phyloP scores from a whole-genome alignment of 1,139 yeast species.

The Ogataea hybrid region DNA sequence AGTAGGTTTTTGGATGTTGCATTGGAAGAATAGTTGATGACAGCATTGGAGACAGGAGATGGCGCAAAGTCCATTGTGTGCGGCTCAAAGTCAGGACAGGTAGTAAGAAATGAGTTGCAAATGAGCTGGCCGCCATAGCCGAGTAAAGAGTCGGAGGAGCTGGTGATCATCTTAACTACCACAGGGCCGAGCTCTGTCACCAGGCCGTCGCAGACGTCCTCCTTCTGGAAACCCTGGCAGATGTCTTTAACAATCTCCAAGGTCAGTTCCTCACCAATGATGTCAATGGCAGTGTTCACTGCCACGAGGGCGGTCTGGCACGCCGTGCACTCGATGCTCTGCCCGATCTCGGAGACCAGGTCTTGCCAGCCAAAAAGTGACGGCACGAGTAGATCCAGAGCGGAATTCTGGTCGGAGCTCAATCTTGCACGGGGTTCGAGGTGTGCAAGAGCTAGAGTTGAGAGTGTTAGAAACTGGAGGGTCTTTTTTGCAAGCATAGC shows the following conservation, averaged over 20 bases:
- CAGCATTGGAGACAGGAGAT: neutral
- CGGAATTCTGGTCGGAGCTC: constrained; percentile 1
- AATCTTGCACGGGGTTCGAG: neutral
- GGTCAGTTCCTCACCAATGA: constrained; percentile 1
- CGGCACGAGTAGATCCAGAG: neutral
- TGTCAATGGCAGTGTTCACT: neutral
- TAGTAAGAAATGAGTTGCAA: neutral
- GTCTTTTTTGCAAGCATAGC: neutral
- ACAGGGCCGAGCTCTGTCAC: constrained; percentile 1
- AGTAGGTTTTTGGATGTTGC: neutral
- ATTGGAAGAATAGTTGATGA: neutral
- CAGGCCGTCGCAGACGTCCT: constrained; percentile 1
- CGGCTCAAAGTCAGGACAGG: constrained; percentile 2
- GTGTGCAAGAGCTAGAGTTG: neutral
- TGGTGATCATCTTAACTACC: constrained; percentile 1
- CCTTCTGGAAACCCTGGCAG: neutral
- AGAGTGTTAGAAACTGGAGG: neutral
- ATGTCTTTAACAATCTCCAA: neutral
- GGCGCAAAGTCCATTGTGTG: neutral
- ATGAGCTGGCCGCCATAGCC: constrained; percentile 1
- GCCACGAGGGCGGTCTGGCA: constrained; percentile 1
- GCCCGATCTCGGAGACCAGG: neutral
- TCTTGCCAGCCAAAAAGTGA: constrained; percentile 1
- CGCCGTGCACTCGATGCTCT: neutral
- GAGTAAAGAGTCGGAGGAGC: neutral